Base-by-base conservation (phyloP, 768 basidiomycete genomes). In the Podaxis sp. region DNA sequence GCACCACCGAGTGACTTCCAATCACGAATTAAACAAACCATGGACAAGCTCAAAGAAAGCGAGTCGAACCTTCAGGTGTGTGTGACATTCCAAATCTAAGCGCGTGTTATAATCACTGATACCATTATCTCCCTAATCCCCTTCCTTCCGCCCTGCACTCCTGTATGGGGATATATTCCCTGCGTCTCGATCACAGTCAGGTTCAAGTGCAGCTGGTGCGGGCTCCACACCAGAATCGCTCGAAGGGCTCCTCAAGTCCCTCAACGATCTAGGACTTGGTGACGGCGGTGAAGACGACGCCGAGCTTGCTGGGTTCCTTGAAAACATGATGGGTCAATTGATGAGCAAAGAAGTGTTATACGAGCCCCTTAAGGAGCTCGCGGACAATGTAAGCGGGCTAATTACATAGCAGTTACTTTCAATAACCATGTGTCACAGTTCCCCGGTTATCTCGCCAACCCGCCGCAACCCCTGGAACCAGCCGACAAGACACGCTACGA, bases 281-380 rank as follows among this genome's bases (percentile, higher is more conserved):
- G 73, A 66, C 2, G 78, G 68, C 0, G 73, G 72, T 12, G 74
- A 79, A 26, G 72, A 75, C 28, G 84, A 85, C 1, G 79, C 80
- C 0, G 84, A 87, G 26, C 70, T 95, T 12, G 83, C 88, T 48
- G 84, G 80, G 0, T 76, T 94, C 64, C 79, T 96, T 8, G 92
- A 95, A 71, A 82, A 72, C 26, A 90, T 96, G 85, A 92, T 94
- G 91, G 76, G 81, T 22, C 85, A 89, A 72, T 79, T 94, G 26
- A 87, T 93, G 87, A 84, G 82, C 76, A 90, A 92, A 69, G 90
- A 93, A 0, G 79, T 94, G 2, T 75, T 96, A n/a, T 89, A 95
- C 66, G 92, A 94, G 51, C 94, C 95, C 0, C 71, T 96, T 62
- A 92, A 90, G 67, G 94, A 96, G 70, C 74, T 96, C 22, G 75